phyloP scores from a whole-genome alignment of 2,329 filamentous ascomycete genomes.

The Hymenotorrendiella dingleyae region DNA sequence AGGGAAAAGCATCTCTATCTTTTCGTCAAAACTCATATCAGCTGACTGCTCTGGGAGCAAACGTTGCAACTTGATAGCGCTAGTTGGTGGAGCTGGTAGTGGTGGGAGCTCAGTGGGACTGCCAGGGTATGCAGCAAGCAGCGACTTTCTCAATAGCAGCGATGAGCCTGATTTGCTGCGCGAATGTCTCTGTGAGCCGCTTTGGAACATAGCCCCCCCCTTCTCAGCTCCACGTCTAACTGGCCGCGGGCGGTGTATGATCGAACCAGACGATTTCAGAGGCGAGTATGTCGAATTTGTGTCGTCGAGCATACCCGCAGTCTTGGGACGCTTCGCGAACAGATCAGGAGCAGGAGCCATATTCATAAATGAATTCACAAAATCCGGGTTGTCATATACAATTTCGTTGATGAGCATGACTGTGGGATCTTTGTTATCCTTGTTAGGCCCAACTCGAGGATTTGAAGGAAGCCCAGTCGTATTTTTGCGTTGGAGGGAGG shows the following conservation, averaged over 20 bases:
- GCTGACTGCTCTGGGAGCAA: constrained; percentile 47
- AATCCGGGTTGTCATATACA: constrained; percentile 46
- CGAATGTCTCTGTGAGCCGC: constrained; percentile 37
- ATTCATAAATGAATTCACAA: constrained; percentile 44
- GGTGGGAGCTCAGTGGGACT: constrained; percentile 47
- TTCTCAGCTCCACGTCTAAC: constrained; percentile 22
- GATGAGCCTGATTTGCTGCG: constrained; percentile 47
- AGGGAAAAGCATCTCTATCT: constrained; percentile 47
- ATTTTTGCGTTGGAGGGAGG: constrained; percentile 18
- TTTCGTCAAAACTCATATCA: constrained; percentile 55
- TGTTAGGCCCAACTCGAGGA: constrained; percentile 15
- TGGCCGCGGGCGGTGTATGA: constrained; percentile 31
- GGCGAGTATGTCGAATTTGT: constrained; percentile 1
- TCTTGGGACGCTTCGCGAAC: constrained; percentile 22
- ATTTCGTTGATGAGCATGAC: constrained; percentile 53
- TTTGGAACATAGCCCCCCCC: constrained; percentile 43
- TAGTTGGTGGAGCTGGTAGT: constrained; percentile 38
- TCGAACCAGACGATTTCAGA: constrained; percentile 19
- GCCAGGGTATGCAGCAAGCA: constrained; percentile 38
- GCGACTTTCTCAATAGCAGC: constrained; percentile 39
- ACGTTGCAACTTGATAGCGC: constrained; percentile 33
- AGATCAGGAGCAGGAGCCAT: too few species aligned
- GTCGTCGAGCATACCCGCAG: constrained; percentile 12
- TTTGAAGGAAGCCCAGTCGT: constrained; percentile 25
- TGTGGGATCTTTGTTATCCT: constrained; percentile 36